These are phyloP conservation scores for Chlamydomonas schloesseri DNA, from an alignment of 139 green algal genomes.

Conservation along the genomic window DNA sequence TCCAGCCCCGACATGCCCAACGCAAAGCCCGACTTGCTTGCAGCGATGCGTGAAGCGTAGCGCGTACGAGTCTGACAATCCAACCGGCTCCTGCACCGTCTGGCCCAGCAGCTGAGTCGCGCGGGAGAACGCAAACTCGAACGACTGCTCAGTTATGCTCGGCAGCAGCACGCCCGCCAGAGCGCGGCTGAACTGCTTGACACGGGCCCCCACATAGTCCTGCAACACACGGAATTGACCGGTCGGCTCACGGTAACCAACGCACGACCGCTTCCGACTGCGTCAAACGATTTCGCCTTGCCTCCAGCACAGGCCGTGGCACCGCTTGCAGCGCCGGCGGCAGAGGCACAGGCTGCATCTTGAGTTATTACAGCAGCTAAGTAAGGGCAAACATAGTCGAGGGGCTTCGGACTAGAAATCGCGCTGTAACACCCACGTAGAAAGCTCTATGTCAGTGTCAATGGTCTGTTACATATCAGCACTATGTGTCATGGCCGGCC, in stretches of 20 bases:
- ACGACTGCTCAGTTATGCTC: conserved; percentile 30
- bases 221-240: not conserved
- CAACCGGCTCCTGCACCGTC: conserved; percentile 2
- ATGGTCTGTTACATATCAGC: too few species aligned
- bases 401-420: too few species aligned
- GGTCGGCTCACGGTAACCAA: not conserved
- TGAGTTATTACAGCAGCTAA: too few species aligned
- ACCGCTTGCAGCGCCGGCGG: not conserved
- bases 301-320: not conserved
- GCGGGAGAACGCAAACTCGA: conserved; percentile 45
- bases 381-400: too few species aligned
- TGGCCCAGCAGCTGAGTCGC: conserved; percentile 28
- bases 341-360: conserved; percentile 25
- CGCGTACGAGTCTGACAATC: not conserved
- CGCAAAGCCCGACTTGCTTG: conserved; percentile 11
- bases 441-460: too few species aligned
- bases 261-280: too few species aligned
- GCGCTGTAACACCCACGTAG: too few species aligned
- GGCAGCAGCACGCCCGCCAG: conserved; percentile 55
- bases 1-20: too few species aligned
- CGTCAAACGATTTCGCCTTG: not conserved
- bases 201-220: conserved; percentile 54
- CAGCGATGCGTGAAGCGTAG: conserved; percentile 45
- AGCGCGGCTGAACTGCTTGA: conserved; percentile 58
- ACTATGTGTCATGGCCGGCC: too few species aligned